Base-by-base conservation (phyloP, 495 filamentous ascomycete species). In the Rhizodiscina lignyota region DNA sequence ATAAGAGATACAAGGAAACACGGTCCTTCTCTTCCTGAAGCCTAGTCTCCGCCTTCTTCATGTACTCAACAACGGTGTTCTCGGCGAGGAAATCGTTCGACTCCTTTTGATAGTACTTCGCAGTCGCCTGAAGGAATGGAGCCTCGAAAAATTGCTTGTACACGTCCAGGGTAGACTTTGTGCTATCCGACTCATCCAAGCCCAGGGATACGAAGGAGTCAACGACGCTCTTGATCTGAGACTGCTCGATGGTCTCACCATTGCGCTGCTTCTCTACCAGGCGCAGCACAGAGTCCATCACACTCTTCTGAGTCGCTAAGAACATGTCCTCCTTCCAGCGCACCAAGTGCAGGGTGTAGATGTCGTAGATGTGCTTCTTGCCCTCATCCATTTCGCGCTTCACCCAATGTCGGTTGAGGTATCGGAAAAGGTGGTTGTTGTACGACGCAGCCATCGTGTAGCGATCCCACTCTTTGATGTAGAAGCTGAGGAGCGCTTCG, bases 371-470 rank as follows among this genome's bases (percentile, higher is more conserved):
- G 47, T 86, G 79, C 64, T 99, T 99, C 57, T 99, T 99, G 18
- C 91, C 91, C 54, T 99, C 89, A 44, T 99, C 89, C 57, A 99
- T 92, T 61, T 99, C 89, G 17, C 89, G 71, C 65, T 93, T 96
- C 13, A 99, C 91, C 89, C 89, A 99, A 58, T 99, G 89, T 29
- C 89, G 72, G 50, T 96, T 99, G 15, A 99, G 79, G 53, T 99
- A 99, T 27, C 77, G 67, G 67, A 99, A 99, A 2, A 96, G 60
- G 55, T 99, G 89, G 59, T 96, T 91, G 54, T 91, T 83, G 62
- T 89, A 96, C 56, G 87, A 89, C 26, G 84, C 89, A 3, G 85
- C 89, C 6, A 78, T 80, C 0, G 89, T 99, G 59, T 93, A 99
- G 30, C 89, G 75, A 36, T 80, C 68, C 89, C 89, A 99, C 61